Evolutionary conservation across 345 rosid genomes (phyloP).

Genomic region (Lepidium sativum): DNA sequence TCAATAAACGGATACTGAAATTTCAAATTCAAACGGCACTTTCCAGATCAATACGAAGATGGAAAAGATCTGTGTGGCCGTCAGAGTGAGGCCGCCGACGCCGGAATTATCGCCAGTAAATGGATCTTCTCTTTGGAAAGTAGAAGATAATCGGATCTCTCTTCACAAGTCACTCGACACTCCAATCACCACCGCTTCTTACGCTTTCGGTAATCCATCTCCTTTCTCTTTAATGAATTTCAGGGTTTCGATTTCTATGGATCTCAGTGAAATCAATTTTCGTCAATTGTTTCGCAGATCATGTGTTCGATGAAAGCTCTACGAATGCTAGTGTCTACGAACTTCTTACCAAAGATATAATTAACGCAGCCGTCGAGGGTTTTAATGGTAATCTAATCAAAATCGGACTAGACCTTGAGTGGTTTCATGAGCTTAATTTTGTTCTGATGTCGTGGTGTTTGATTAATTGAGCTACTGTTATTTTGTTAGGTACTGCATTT

Average conservation of each 20-base stretch:
- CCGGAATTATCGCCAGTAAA: constrained; percentile 44
- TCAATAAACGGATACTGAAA: no score
- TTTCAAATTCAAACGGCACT: constrained; percentile 23
- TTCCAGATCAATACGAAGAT: constrained; percentile 26
- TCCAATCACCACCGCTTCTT: constrained; percentile 58
- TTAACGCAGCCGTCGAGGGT: constrained; percentile 72
- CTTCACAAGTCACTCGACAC: constrained; percentile 63
- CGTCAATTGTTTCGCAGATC: constrained; percentile 37
- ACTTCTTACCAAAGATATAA: constrained; percentile 70
- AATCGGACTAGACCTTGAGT: neutral
- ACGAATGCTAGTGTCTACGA: constrained; percentile 59
- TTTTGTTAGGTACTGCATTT: constrained; percentile 67
- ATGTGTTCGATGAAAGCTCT: constrained; percentile 66
- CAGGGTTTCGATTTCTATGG: neutral
- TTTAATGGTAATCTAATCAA: constrained; percentile 48
- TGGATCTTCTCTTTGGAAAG: constrained; percentile 25
- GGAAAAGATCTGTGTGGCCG: constrained; percentile 96
- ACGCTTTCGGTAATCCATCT: constrained; percentile 53
- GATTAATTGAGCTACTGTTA: neutral
- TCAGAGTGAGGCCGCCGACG: constrained; percentile 58
- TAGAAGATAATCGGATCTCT: constrained; percentile 69
- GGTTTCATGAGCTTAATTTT: neutral
- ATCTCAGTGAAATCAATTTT: neutral
- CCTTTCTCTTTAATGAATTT: neutral
- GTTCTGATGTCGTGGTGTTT: neutral